These are phyloP conservation scores for Cercospora berteroae DNA, from an alignment of 2,329 filamentous ascomycete genomes.

Conservation along the genomic window DNA sequence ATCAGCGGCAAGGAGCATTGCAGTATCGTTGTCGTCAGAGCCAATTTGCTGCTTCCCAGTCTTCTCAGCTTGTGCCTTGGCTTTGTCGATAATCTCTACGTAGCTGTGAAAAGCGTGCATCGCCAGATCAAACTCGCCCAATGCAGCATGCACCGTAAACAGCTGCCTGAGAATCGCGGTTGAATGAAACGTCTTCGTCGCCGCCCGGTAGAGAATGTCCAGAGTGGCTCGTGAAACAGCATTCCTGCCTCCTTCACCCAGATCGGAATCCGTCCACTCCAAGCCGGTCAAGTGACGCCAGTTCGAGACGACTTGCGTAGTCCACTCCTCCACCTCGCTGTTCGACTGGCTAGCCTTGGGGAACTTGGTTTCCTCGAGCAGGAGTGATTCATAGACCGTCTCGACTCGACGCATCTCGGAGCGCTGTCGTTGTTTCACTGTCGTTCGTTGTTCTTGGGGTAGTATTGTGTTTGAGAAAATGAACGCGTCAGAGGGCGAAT, in stretches of 20 bases:
- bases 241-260: slow-evolving; percentile 77
- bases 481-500: slow-evolving; percentile 41
- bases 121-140: slow-evolving; percentile 89
- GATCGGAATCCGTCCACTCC: slow-evolving; percentile 74
- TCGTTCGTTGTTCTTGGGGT: slow-evolving; percentile 28
- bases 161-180: slow-evolving; percentile 81
- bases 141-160: slow-evolving; percentile 80
- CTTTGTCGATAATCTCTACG: slow-evolving; percentile 79
- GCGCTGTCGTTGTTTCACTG: slow-evolving; percentile 53
- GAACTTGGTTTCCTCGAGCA: slow-evolving; percentile 78
- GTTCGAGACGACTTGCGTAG: slow-evolving; percentile 75
- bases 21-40: slow-evolving; percentile 74
- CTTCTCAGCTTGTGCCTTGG: slow-evolving; percentile 80
- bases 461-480: slow-evolving; percentile 35
- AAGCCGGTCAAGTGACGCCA: slow-evolving; percentile 80
- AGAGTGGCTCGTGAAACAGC: slow-evolving; percentile 73
- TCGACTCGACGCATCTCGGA: slow-evolving; percentile 79
- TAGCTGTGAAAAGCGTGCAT: slow-evolving; percentile 92
- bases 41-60: slow-evolving; percentile 64
- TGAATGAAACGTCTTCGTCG: slow-evolving; percentile 93
- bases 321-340: slow-evolving; percentile 76
- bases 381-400: slow-evolving; percentile 70
- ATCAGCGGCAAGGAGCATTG: slow-evolving; percentile 75
- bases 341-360: slow-evolving; percentile 79
- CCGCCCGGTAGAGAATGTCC: slow-evolving; percentile 82